Evolutionary conservation across 2,329 filamentous ascomycete species (phyloP).

Genomic region (Penicillium sp.): DNA sequence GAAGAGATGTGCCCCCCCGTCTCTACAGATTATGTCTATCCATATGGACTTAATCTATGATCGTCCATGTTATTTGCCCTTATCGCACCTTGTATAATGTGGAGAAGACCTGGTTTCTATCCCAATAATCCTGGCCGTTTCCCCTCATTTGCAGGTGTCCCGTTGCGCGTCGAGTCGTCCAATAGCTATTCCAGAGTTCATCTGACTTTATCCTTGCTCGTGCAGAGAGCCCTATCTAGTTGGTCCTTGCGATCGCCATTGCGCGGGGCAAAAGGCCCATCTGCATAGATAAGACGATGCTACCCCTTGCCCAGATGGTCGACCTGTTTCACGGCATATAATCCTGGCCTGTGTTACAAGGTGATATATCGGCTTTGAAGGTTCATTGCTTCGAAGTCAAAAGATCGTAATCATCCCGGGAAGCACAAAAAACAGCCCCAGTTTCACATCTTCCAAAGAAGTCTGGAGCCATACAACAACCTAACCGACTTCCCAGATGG

Average conservation of each 20-base stretch:
- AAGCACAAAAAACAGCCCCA: slow-evolving; percentile 55
- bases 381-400: no score
- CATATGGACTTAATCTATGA: neutral
- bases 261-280: slow-evolving; percentile 6
- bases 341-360: slow-evolving; percentile 9
- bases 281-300: slow-evolving; percentile 17
- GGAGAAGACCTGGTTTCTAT: neutral
- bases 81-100: neutral
- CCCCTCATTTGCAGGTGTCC: neutral
- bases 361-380: neutral
- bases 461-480: slow-evolving; percentile 68
- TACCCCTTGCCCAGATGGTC: neutral
- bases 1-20: slow-evolving; percentile 2
- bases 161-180: neutral
- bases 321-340: neutral
- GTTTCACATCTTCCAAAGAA: slow-evolving; percentile 57
- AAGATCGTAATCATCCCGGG: no score
- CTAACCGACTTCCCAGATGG: slow-evolving; percentile 67
- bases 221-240: neutral
- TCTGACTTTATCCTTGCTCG: neutral
- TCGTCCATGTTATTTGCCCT: neutral
- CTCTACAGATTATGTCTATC: slow-evolving; percentile 14
- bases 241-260: slow-evolving; percentile 10
- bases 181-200: neutral
- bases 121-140: neutral